Base-by-base conservation (phyloP, 2,329 filamentous ascomycete genomes). In the Stachybotrys echinatus region DNA sequence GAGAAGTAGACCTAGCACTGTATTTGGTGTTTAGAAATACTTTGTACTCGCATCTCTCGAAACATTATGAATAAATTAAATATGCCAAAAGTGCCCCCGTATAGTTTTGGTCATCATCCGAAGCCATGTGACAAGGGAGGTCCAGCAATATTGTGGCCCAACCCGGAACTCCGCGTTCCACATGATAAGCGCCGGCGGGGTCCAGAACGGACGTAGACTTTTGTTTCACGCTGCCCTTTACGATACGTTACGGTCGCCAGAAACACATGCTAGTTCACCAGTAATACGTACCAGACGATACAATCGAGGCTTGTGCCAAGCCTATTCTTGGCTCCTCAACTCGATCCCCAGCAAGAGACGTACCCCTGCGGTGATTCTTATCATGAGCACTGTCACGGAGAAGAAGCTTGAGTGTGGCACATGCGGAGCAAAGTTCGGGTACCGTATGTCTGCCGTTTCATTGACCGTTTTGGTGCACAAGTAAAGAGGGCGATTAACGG, bases 381-480 rank as follows among this genome's bases (percentile, higher is more conserved):
- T 8, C 10, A 34, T 34, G 27, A 14, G 27, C 27, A 34, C 27
- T 14, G 14, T 18, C 43, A 14, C 43, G 20, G 14, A 20, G 21
- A n/a, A 34, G 44, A 46, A 10, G 19, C 17, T 34, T 19, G 23
- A n/a, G 8, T 46, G 44, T 18, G 7, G 20, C 8, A 23, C 23
- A n/a, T 46, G 44, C 27, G 44, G 44, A 37, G 27, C 44, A 10
- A 46, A 37, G n/a, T 46, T 46, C 37, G 44, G 44, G 6, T 34
- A 46, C 44, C 23, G 44, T 46, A 37, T 5, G 44, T 46, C 14
- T 34, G 27, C 14, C 14, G 27, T 5, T 34, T 14, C 27, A 34
- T 10, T 3, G n/a, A n/a, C n/a, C n/a, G 5, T 34, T 34, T 34
- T 34, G 27, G 10, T 10, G 5, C 27, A 8, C 5, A 14, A 14